Percentiles rank a stretch among this genome's conserved stretches.
Conservation (phyloP, 2,329 filamentous ascomycete species). For the Fusarium sp. region DNA sequence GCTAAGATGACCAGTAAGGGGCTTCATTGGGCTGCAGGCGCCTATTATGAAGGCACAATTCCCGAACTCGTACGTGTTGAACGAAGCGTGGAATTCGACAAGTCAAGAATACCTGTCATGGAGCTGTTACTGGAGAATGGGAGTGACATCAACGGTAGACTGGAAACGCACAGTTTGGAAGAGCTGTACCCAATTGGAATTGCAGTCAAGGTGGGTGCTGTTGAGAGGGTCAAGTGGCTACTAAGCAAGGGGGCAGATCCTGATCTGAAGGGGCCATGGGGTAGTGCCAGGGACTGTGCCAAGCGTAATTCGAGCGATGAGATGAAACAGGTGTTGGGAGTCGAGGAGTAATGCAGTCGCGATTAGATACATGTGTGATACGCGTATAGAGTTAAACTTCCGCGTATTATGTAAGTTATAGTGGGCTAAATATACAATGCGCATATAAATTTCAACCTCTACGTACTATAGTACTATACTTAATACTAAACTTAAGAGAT, state of each 20-base stretch:
- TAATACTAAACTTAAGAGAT: too few relatives aligned
- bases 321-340: not conserved
- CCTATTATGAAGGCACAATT: not conserved
- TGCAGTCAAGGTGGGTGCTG: slow-evolving; percentile 32
- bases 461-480: too few relatives aligned
- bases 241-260: slow-evolving; percentile 24
- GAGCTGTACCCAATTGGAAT: slow-evolving; percentile 23
- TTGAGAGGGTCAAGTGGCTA: slow-evolving; percentile 30
- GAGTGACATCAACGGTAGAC: slow-evolving; percentile 6
- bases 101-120: slow-evolving; percentile 30
- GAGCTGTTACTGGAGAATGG: slow-evolving; percentile 23
- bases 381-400: not conserved
- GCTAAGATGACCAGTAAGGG: not conserved
- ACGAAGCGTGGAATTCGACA: slow-evolving; percentile 22
- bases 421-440: too few relatives aligned
- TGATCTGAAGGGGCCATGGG: not conserved
- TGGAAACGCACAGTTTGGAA: slow-evolving; percentile 6
- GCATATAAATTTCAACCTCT: too few relatives aligned
- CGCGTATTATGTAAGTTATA: not conserved
- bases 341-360: not conserved
- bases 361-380: too few relatives aligned
- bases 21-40: not conserved
- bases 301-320: not conserved
- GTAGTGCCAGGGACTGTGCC: not conserved
- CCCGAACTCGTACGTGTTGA: slow-evolving; percentile 10